Percentiles rank a stretch among this genome's conserved stretches.
Evolutionary conservation across 345 rosid species (phyloP).

Genomic region (Angophora floribunda): DNA sequence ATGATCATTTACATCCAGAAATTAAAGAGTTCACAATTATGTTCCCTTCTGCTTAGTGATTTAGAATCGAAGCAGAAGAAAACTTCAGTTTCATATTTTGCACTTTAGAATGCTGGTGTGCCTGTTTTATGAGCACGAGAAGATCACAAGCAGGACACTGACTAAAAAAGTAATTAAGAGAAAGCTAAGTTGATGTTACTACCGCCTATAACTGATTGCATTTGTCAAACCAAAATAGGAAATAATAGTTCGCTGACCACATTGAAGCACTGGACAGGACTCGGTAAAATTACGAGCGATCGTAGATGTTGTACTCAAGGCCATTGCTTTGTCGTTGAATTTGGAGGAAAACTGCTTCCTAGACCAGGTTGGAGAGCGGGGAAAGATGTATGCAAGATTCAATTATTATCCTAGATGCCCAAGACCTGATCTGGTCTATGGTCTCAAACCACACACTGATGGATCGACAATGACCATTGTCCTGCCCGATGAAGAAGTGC

Average conservation of each 20-base stretch:
- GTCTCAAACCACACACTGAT: slow-evolving; percentile 8
- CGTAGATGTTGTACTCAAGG: background rate
- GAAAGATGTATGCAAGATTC: slow-evolving; percentile 1
- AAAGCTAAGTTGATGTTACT: background rate
- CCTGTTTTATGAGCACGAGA: background rate
- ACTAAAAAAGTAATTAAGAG: background rate
- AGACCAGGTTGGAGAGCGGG: slow-evolving; percentile 1
- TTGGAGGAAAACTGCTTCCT: slow-evolving; percentile 8
- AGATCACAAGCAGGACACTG: background rate
- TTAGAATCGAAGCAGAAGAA: background rate
- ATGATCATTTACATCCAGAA: background rate
- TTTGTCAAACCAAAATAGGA: background rate
- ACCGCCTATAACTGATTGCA: background rate
- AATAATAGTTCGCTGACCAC: background rate
- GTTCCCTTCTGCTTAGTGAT: background rate
- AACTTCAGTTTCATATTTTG: background rate
- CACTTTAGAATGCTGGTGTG: background rate
- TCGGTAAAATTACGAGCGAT: background rate
- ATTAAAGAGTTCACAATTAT: background rate
- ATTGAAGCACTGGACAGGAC: slow-evolving; percentile 1
- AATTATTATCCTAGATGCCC: slow-evolving; percentile 5
- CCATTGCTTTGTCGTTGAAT: slow-evolving; percentile 12
- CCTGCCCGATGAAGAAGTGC: slow-evolving; percentile 16
- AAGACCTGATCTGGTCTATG: slow-evolving; percentile 12
- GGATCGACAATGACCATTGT: background rate